Evolutionary conservation across 2,329 filamentous ascomycete genomes (phyloP).

Genomic region (Ampelomyces quisqualis): DNA sequence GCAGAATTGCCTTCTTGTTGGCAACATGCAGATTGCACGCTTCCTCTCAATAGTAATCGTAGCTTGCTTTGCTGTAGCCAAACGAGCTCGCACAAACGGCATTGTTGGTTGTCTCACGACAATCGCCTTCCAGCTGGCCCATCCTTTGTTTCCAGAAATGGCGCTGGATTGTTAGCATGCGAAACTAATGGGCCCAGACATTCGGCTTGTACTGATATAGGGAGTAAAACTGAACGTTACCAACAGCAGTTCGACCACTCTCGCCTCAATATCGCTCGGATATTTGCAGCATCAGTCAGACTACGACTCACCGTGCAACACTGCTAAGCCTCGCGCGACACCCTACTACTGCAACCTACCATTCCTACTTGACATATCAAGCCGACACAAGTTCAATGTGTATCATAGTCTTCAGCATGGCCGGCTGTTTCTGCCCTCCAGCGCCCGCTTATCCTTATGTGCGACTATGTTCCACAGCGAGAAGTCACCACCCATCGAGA

Average conservation of each 20-base stretch:
- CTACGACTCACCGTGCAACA: not conserved
- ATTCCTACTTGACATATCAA: not conserved
- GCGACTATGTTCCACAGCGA: slow-evolving; percentile 14
- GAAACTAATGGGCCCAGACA: not conserved
- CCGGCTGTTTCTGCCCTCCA: slow-evolving; percentile 29
- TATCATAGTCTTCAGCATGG: slow-evolving; percentile 20
- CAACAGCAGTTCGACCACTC: not conserved
- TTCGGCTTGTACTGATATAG: not conserved
- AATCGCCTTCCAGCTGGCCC: slow-evolving; percentile 9
- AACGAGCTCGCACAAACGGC: slow-evolving; percentile 10
- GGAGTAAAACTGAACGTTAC: too few relatives aligned
- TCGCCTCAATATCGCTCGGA: not conserved
- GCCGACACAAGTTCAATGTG: slow-evolving; percentile 23
- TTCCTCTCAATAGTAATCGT: slow-evolving; percentile 4
- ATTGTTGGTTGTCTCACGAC: slow-evolving; percentile 14
- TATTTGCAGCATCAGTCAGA: not conserved
- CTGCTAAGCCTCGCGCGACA: slow-evolving; percentile 3
- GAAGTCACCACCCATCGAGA: slow-evolving; percentile 1
- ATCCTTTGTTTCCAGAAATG: not conserved
- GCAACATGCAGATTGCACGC: not conserved
- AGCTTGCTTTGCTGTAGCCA: slow-evolving; percentile 12
- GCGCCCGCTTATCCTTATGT: slow-evolving; percentile 20
- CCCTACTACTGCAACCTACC: not conserved
- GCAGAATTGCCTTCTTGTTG: not conserved
- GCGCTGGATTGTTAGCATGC: slow-evolving; percentile 4